Base-by-base conservation (phyloP, 2,329 filamentous ascomycete species). In the Fusarium verticillioides region DNA sequence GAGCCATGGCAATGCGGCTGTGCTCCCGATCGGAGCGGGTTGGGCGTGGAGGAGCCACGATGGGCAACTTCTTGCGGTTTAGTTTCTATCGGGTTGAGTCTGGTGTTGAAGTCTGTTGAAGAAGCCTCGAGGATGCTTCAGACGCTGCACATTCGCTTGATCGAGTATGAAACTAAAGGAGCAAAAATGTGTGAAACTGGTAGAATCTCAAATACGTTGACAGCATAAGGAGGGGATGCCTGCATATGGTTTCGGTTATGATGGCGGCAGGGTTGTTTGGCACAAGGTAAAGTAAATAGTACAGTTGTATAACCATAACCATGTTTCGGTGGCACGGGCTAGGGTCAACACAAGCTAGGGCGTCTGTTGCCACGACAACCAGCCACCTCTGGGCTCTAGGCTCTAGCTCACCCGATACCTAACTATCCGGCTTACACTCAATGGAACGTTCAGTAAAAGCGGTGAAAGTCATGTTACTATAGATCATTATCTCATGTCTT, bases 21-120 rank as follows among this genome's bases (percentile, higher is more conserved):
- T 73, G 78, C 79, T 83, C 81, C 77, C 81, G 79, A 65, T 83
- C 81, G 77, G 81, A 79, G 80, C 81, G 81, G 56, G 78, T 81
- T 62, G 77, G 75, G 70, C 80, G 81, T 80, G 78, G 78, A 64
- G 71, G 78, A 73, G 81, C 81, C 81, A 83, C 72, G 75, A 65
- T 80, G 76, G 77, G 76, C 73, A 69, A 64, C 54, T 67, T 56
- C 66, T 69, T 60, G 28, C 44, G 63, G 60, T 21, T 30, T 28
- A 5, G 19, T 54, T 56, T 63, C 57, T 69, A 40, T 40, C 23
- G 50, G 42, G 44, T 71, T 54, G 63, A 62, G 56, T 37, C 43
- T 32, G 60, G 56, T 64, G 59, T 54, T 52, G 64, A 53, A 50
- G 53, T 39, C 42, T 47, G 59, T 40, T 30, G 58, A 49, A 37